Base-by-base conservation (phyloP, 1,139 yeast species). In the Geotrichum australiense region DNA sequence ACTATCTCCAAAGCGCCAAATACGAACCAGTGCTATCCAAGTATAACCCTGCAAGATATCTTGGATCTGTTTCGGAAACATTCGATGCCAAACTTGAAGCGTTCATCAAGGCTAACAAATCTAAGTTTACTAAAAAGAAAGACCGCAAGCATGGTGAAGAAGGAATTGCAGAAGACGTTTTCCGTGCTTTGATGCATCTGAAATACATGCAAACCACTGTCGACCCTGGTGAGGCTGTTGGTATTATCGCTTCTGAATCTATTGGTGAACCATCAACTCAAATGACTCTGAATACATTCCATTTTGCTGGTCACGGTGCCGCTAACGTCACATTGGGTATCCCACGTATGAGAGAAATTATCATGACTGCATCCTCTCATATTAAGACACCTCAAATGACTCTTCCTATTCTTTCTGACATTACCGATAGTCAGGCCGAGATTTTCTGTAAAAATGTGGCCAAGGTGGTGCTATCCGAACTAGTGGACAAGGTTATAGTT, bases 221-320 rank as follows among this genome's bases (percentile, higher is more conserved):
- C 43, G 77, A 87, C 57, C 97, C 99, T 8, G 98, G 99, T 61
- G 99, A 93, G 65, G 79, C 96, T 38, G 98, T 93, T 46, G 99
- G 99, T 66, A 89, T 93, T 59, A 83, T 93, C 66, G 98, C 98
- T 7, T 84, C 97, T 30, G 97, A 93, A 68, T 89, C 97, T 44
- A 81, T 93, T 62, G 99, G 99, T 68, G 99, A 93, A 67, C 99
- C 99, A 40, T 87, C 97, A 3, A 93, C 99, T 5, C 99, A 93
- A 70, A 93, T 93, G 99, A 93, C 99, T 16, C 76, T 93, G 59
- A 93, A 93, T 65, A 93, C 99, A 43, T 93, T 93, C 94, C 99
- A 93, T 71, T 93, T 93, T 60, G 99, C 99, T 55, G 99, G 99
- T 63, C 98, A 93, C 69, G 99, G 99, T 77, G 99, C 98, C 46